These are phyloP conservation scores for Coffea canephora DNA, from an alignment of 257 asterid genomes.

Conservation along the genomic window DNA sequence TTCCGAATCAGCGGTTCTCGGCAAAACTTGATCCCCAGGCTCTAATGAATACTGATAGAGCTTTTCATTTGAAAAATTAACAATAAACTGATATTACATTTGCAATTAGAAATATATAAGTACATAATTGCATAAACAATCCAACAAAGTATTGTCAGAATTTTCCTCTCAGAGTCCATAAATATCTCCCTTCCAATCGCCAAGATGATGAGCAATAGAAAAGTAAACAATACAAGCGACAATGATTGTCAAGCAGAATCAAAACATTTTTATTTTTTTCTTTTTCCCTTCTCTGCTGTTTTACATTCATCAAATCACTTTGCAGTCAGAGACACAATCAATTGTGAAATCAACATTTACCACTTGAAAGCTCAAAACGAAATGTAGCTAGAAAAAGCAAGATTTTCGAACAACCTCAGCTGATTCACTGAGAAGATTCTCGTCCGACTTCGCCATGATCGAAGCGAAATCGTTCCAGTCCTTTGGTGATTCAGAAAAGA, in stretches of 20 bases:
- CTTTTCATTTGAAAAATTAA: not conserved
- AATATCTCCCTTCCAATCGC: not conserved
- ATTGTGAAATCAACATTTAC: not conserved
- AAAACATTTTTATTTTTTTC: too few species aligned
- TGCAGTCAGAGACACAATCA: not conserved
- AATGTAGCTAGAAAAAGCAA: not conserved
- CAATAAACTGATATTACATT: not conserved
- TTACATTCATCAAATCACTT: too few species aligned
- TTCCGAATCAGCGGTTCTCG: not conserved
- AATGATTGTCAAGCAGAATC: too few species aligned
- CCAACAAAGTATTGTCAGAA: too few species aligned
- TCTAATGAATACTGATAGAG: not conserved
- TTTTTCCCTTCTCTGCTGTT: too few species aligned
- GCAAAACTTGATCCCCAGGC: not conserved
- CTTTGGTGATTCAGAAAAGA: constrained; percentile 32
- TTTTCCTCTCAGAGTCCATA: not conserved
- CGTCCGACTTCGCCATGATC: constrained; percentile 31
- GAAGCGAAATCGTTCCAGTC: constrained; percentile 8
- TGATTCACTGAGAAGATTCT: constrained; percentile 29
- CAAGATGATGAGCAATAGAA: not conserved
- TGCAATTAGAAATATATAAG: not conserved
- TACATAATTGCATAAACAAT: too few species aligned
- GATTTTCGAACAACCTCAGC: constrained; percentile 32
- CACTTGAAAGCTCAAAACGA: not conserved
- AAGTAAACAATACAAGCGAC: too few species aligned